phyloP scores from a whole-genome alignment of 768 basidiomycete species.

The Leucocoprinus birnbaumii region DNA sequence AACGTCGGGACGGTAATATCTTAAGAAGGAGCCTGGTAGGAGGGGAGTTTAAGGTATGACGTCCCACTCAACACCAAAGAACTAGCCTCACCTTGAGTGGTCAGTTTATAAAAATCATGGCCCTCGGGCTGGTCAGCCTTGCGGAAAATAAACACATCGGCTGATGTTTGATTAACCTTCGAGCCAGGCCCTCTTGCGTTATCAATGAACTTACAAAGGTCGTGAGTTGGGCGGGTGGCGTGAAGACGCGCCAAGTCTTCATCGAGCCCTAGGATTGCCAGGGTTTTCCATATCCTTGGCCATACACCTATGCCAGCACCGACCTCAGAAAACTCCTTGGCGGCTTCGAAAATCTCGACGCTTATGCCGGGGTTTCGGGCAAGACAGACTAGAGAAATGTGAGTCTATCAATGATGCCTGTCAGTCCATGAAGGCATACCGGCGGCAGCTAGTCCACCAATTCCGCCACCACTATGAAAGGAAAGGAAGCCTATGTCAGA shows the following conservation, averaged over 20 bases:
- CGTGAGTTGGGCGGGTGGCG: conserved; percentile 21
- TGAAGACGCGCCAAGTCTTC: conserved; percentile 26
- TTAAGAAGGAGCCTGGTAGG: conserved; percentile 20
- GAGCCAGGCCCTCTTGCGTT: background rate
- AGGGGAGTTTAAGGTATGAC: background rate
- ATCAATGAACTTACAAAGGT: conserved; percentile 17
- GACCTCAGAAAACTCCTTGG: conserved; percentile 36
- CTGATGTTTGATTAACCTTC: background rate
- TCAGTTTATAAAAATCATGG: conserved; percentile 17
- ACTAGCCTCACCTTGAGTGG: conserved; percentile 16
- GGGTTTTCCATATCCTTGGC: conserved; percentile 38
- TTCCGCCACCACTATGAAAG: conserved; percentile 27
- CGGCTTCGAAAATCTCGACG: conserved; percentile 42
- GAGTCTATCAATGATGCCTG: background rate
- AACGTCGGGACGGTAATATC: conserved; percentile 50
- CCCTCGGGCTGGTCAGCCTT: conserved; percentile 21
- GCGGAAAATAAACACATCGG: conserved; percentile 21
- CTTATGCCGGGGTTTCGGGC: conserved; percentile 32
- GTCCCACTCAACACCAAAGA: background rate
- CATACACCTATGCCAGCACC: conserved; percentile 45
- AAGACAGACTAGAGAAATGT: conserved; percentile 14
- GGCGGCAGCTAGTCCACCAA: conserved; percentile 28
- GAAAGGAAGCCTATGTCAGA: background rate
- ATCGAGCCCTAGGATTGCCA: conserved; percentile 36
- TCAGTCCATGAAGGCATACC: conserved; percentile 13